Conservation (phyloP, 768 basidiomycete species). For the Lactarius quietus region DNA sequence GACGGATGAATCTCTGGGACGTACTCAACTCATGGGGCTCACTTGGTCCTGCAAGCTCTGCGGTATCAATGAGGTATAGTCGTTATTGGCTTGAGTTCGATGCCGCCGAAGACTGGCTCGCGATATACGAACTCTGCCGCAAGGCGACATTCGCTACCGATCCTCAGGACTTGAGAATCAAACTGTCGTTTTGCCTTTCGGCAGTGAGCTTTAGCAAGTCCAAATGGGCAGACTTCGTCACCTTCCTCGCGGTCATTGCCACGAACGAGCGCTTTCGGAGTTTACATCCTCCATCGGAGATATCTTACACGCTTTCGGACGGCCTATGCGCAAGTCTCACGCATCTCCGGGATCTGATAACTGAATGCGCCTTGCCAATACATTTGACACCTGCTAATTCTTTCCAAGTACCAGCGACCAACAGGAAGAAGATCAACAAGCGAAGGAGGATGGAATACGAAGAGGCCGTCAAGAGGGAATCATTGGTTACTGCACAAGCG, state of each 20-base stretch:
- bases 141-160: background rate
- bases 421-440: background rate
- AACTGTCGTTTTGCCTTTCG: slow-evolving; percentile 7
- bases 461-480: background rate
- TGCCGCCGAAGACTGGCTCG: slow-evolving; percentile 11
- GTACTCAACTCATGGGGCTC: background rate
- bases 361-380: background rate
- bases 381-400: background rate
- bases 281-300: background rate
- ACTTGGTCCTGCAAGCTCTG: background rate
- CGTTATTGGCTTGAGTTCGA: slow-evolving; percentile 15
- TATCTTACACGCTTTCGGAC: slow-evolving; percentile 7
- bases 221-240: background rate
- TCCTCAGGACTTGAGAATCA: background rate
- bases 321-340: background rate
- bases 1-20: background rate
- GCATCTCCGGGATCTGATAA: background rate
- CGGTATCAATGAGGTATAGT: slow-evolving; percentile 1
- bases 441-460: background rate
- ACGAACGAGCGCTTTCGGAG: background rate
- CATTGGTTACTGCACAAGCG: background rate
- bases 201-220: slow-evolving; percentile 6
- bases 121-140: slow-evolving; percentile 11
- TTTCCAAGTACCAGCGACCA: background rate
- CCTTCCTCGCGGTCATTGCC: background rate